Evolutionary conservation across 345 rosid genomes (phyloP), one percentile per base, ranked within the genome.

Genomic region (Hibiscus mutabilis): DNA sequence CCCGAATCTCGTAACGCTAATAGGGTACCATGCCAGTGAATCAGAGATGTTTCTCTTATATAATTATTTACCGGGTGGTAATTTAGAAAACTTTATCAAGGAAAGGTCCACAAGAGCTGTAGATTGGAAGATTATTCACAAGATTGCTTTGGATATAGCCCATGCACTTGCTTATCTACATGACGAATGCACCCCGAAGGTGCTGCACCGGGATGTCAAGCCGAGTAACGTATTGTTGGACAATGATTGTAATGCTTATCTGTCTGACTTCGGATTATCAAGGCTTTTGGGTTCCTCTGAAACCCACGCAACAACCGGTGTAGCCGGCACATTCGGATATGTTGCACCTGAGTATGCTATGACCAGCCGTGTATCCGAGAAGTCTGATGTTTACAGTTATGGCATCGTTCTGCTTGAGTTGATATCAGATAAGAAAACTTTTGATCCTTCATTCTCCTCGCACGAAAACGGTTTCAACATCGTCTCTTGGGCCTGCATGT

Each of bases 31-130:
- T 55, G 59, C 59, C 25, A 55, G 59, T 21, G 59, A 55, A 55
- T 19, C 59, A 21, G 59, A 21, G 59, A 55, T 55, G 27, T 55
- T 55, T 55, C 85, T 87, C 6, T 72, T 87, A 40, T 87, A 87
- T 75, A 87, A 87, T 71, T 87, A 87, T 74, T 74, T 87, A 49
- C 78, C 91, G 0, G 89, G 89, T 3, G 88, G 91, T n/a, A 87
- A 87, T 74, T 72, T 87, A 13, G 80, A 87, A 60, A 79, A 81
- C 33, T 87, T 87, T 68, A 87, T 85, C 15, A 82, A 82, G 82
- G 25, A 55, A 55, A 55, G 27, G 59, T 21, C 59, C 59, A 55
- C 59, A 55, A 21, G 59, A 55, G 59, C 59, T 21, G 14, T 55
- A 55, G 25, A 55, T 55, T 55, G 59, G 59, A 55, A 19, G 25